Conservation (phyloP, 2,329 filamentous ascomycete genomes). For the Penicillium italicum region DNA sequence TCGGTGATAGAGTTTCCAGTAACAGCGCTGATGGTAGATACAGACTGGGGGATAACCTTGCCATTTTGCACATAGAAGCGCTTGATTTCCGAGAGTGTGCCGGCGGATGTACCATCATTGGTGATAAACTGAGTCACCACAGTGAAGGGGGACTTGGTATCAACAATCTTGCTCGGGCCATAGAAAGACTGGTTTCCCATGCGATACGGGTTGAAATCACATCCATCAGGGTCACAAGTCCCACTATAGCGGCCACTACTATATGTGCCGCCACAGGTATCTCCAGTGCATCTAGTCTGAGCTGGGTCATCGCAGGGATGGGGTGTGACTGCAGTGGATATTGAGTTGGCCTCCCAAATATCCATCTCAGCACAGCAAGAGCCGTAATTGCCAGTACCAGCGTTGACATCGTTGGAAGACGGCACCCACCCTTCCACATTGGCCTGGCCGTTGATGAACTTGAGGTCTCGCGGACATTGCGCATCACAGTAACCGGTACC, state of each 20-base stretch:
- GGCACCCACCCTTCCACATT: conserved; percentile 54
- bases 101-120: conserved; percentile 46
- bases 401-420: conserved; percentile 53
- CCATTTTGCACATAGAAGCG: conserved; percentile 64
- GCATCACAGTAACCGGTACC: conserved; percentile 63
- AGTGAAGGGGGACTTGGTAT: conserved; percentile 58
- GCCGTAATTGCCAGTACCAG: conserved; percentile 52
- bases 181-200: conserved; percentile 62
- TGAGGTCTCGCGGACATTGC: conserved; percentile 52
- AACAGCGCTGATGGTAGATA: conserved; percentile 46
- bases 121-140: conserved; percentile 67
- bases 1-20: conserved; percentile 54
- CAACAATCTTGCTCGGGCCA: conserved; percentile 55
- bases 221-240: conserved; percentile 66
- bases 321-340: conserved; percentile 61
- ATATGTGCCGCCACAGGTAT: conserved; percentile 52
- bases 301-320: conserved; percentile 56
- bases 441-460: conserved; percentile 45
- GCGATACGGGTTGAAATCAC: conserved; percentile 67
- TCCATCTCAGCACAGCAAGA: conserved; percentile 67
- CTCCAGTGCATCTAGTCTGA: conserved; percentile 50
- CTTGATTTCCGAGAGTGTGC: conserved; percentile 57
- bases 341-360: conserved; percentile 66
- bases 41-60: conserved; percentile 55
- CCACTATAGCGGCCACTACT: conserved; percentile 55